A percentile compares a stretch with the other conserved stretches of the same genome.
phyloP scores from a whole-genome alignment of 805 yeast species.

The Ogataea angusta region DNA sequence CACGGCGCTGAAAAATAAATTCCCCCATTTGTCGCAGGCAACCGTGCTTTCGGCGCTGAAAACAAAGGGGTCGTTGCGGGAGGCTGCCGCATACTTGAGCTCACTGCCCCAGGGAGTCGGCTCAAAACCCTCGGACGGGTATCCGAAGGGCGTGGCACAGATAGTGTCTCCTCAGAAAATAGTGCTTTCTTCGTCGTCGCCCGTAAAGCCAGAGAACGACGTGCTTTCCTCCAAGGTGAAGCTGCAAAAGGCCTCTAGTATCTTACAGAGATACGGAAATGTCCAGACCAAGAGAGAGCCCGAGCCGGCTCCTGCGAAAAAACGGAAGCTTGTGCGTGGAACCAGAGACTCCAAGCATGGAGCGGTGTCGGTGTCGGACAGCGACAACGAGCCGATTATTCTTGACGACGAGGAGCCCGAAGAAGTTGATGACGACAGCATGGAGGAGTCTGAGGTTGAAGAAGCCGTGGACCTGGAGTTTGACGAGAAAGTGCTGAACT shows the following conservation, averaged over 20 bases:
- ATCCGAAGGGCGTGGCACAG: conserved; percentile 13
- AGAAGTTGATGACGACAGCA: conserved; percentile 32
- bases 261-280: conserved; percentile 25
- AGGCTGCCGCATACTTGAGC: conserved; percentile 29
- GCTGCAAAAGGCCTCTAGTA: conserved; percentile 18
- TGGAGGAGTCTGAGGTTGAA: conserved; percentile 31
- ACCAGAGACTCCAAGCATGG: conserved; percentile 18
- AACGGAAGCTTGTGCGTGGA: conserved; percentile 27
- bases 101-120: conserved; percentile 19
- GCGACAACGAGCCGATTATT: conserved; percentile 14
- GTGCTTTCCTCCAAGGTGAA: conserved; percentile 29
- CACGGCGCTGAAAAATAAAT: conserved; percentile 30
- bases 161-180: conserved; percentile 12
- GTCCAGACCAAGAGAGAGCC: conserved; percentile 1
- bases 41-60: conserved; percentile 33
- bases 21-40: conserved; percentile 30
- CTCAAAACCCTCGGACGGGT: conserved; percentile 8
- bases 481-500: conserved; percentile 66
- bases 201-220: conserved; percentile 19
- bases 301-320: conserved; percentile 27
- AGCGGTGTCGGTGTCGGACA: conserved; percentile 20
- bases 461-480: conserved; percentile 37
- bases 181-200: conserved; percentile 20
- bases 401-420: conserved; percentile 13
- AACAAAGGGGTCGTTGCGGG: conserved; percentile 30